These are phyloP conservation scores for Dryadomyces sulphureus DNA, from an alignment of 2,329 filamentous ascomycete species.

Conservation along the genomic window DNA sequence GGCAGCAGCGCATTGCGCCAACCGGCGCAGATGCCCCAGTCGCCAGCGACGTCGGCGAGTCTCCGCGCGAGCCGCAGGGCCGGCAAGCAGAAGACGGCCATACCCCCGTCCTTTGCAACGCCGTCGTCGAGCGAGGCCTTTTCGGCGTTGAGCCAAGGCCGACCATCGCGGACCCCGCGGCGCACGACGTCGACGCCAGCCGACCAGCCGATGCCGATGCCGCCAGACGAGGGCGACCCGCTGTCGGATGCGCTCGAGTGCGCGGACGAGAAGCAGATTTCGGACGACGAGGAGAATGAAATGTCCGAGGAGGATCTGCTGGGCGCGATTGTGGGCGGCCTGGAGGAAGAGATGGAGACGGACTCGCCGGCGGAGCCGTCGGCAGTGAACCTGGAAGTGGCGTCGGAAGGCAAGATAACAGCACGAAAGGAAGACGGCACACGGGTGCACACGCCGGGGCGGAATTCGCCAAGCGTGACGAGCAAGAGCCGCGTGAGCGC, in stretches of 20 bases:
- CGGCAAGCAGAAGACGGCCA: slow-evolving; percentile 20
- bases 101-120: slow-evolving; percentile 13
- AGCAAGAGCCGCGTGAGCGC: slow-evolving; percentile 16
- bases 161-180: slow-evolving; percentile 47
- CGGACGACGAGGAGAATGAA: slow-evolving; percentile 51
- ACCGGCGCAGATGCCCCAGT: background rate
- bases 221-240: slow-evolving; percentile 44
- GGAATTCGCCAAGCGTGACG: slow-evolving; percentile 28
- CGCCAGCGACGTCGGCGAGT: background rate
- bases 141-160: slow-evolving; percentile 31
- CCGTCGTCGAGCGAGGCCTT: slow-evolving; percentile 17
- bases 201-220: slow-evolving; percentile 35
- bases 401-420: slow-evolving; percentile 72
- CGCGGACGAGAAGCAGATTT: slow-evolving; percentile 77
- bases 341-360: slow-evolving; percentile 73
- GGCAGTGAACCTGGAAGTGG: slow-evolving; percentile 84
- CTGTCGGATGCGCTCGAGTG: slow-evolving; percentile 69
- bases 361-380: slow-evolving; percentile 61
- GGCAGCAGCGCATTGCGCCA: background rate
- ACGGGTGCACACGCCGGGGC: slow-evolving; percentile 66
- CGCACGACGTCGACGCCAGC: slow-evolving; percentile 35
- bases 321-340: slow-evolving; percentile 78
- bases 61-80: slow-evolving; percentile 28
- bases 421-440: slow-evolving; percentile 88
- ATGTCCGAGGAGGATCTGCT: slow-evolving; percentile 53